Evolutionary conservation across 1,139 yeast genomes (phyloP), one percentile per base, ranked within the genome.

Genomic region (Protomyces gravidus): DNA sequence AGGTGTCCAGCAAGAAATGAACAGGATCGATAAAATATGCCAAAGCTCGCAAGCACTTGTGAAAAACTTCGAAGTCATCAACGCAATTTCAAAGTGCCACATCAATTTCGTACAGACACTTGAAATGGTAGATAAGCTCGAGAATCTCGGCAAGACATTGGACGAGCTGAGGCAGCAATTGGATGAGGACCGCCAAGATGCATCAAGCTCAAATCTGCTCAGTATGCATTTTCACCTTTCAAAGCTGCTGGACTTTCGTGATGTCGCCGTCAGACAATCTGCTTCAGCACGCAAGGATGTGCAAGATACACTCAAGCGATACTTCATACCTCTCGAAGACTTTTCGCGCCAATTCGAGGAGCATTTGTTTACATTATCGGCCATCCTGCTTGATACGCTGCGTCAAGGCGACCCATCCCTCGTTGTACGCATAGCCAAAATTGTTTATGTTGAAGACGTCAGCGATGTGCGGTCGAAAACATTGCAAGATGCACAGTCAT

Each of bases 361-460:
- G n/a, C 71, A 81, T 5, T 68, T 94, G 53, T 73, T 80, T 57
- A 76, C 80, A n/a, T 76, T 86, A 50, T 84, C 84, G 17, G 78
- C 76, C 45, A 82, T 81, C 61, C 67, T 86, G 48, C 82, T 90
- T 2, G 96, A 88, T 68, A 78, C 85, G 5, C 77, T 85, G 1
- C 82, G 86, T 63, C 82, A 80, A 28, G 85, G 83, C 0, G 88
- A 90, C 69, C 72, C 74, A 32, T 81, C 85, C 28, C 74, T 89
- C 64, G 83, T 88, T 1, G 84, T 83, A 49, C 81, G 92, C 60
- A 71, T 87, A 51, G 82, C 89, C 42, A 85, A 87, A 65, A 80
- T 94, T 28, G 77, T 94, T 46, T 95, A 89, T 64, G 79, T 76
- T 65, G 99, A 94, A 70, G 86, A 86, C 64, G 76, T 79, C 45